Evolutionary conservation across 1,284 basidiomycete genomes (phyloP).

Genomic region (Tylopilus orsonianus): DNA sequence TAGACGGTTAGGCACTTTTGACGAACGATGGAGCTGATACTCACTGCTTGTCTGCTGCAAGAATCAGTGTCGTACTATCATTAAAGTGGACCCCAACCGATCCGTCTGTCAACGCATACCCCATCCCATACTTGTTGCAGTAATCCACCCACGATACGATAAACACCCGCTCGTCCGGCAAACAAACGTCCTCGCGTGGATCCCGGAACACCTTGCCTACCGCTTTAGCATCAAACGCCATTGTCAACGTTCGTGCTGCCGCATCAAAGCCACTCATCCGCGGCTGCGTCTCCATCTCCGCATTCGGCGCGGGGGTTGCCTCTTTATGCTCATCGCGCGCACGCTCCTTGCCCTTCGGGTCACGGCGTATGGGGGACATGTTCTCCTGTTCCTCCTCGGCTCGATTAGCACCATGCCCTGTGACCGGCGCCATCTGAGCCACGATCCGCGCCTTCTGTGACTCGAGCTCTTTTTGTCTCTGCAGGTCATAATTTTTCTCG

Average conservation of each 20-base stretch:
- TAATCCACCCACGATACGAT: constrained; percentile 98
- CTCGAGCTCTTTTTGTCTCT: constrained; percentile 72
- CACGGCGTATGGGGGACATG: constrained; percentile 37
- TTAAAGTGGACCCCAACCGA: constrained; percentile 96
- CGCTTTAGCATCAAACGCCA: constrained; percentile 69
- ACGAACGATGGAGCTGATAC: constrained; percentile 26
- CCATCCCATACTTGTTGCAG: constrained; percentile 98
- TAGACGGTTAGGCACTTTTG: constrained; percentile 4
- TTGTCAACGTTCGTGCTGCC: constrained; percentile 61
- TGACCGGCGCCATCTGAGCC: constrained; percentile 79
- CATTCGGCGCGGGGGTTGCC: constrained; percentile 15
- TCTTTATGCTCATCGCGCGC: constrained; percentile 34
- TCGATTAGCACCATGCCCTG: constrained; percentile 35
- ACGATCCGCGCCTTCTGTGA: constrained; percentile 88
- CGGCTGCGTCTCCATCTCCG: constrained; percentile 26
- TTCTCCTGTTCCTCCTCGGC: constrained; percentile 47
- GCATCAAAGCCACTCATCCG: constrained; percentile 64
- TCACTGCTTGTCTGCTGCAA: constrained; percentile 82
- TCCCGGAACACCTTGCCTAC: constrained; percentile 62
- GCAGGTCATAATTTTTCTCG: constrained; percentile 48
- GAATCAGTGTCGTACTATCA: constrained; percentile 84
- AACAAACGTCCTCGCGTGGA: constrained; percentile 50
- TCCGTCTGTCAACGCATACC: constrained; percentile 94
- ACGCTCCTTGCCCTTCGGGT: constrained; percentile 33
- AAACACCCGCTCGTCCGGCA: constrained; percentile 79